These are phyloP conservation scores for Alternaria sp. DNA, from an alignment of 2,329 filamentous ascomycete genomes.

Conservation along the genomic window DNA sequence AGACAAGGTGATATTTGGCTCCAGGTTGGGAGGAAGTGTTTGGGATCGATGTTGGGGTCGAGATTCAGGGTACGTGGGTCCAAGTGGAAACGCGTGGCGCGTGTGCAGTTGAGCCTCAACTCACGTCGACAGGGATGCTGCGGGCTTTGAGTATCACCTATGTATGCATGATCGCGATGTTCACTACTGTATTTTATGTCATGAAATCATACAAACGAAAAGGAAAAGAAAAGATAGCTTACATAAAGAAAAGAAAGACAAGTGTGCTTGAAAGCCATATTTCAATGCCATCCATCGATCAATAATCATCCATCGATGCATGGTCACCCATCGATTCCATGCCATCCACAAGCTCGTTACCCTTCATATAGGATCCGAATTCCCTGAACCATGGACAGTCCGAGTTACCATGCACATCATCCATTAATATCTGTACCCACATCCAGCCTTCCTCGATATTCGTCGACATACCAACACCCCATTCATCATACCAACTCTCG, in stretches of 20 bases:
- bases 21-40: slow-evolving; percentile 1
- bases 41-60: slow-evolving; percentile 21
- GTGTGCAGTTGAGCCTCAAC: slow-evolving; percentile 29
- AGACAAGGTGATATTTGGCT: neutral
- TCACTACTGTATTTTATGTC: neutral
- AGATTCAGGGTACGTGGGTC: slow-evolving; percentile 27
- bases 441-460: slow-evolving; percentile 11
- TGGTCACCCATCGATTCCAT: neutral
- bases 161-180: neutral
- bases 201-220: neutral
- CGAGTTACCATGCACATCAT: too few species aligned
- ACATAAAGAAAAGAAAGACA: too few species aligned
- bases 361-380: neutral
- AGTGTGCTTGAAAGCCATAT: too few species aligned
- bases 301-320: neutral
- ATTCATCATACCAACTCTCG: neutral
- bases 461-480: neutral
- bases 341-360: neutral
- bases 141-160: neutral
- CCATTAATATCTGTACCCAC: slow-evolving; percentile 3
- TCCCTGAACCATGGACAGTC: neutral
- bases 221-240: too few species aligned
- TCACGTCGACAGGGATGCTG: neutral
- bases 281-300: too few species aligned
- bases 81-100: slow-evolving; percentile 30